Percentiles rank a stretch among this genome's conserved stretches.
Evolutionary conservation across 2,329 filamentous ascomycete genomes (phyloP).

Genomic region (Colletotrichum falcatum): DNA sequence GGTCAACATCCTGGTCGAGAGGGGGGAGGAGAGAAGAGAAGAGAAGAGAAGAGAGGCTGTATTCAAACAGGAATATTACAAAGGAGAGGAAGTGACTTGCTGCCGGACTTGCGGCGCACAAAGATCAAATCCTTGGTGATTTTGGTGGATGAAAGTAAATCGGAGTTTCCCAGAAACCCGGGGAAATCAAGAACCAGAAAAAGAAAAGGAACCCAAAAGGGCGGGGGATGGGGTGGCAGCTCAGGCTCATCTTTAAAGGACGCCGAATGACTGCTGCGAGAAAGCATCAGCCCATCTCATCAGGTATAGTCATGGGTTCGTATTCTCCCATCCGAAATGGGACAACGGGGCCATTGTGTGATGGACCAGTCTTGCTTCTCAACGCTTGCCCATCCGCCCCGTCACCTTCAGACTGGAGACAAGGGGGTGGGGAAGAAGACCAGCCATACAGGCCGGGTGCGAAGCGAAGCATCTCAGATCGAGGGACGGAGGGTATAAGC

Average conservation of each 20-base stretch:
- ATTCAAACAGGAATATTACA: conserved; percentile 15
- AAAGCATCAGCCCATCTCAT: conserved; percentile 19
- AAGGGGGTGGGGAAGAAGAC: neutral
- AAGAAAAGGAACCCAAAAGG: neutral
- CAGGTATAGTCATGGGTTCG: conserved; percentile 20
- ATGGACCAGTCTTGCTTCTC: conserved; percentile 5
- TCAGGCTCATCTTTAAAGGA: conserved; percentile 34
- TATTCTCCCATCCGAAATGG: conserved; percentile 16
- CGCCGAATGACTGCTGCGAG: conserved; percentile 5
- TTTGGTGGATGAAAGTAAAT: neutral
- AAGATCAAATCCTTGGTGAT: conserved; percentile 26
- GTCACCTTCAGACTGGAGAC: conserved; percentile 14
- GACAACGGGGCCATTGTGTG: neutral
- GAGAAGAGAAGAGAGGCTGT: neutral
- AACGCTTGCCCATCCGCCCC: neutral
- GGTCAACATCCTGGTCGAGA: conserved; percentile 40
- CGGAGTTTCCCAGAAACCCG: conserved; percentile 40
- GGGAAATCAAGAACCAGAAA: conserved; percentile 15
- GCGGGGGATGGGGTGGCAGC: conserved; percentile 24
- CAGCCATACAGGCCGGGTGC: conserved; percentile 23
- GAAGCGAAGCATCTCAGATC: conserved; percentile 35
- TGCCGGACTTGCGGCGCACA: conserved; percentile 38
- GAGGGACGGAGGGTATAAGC: conserved; percentile 33
- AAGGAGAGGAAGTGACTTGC: neutral
- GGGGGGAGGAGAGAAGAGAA: no score